Evolutionary conservation across 768 basidiomycete species (phyloP), one percentile per base, ranked within the genome.

Genomic region (Pulveroboletus sp.): DNA sequence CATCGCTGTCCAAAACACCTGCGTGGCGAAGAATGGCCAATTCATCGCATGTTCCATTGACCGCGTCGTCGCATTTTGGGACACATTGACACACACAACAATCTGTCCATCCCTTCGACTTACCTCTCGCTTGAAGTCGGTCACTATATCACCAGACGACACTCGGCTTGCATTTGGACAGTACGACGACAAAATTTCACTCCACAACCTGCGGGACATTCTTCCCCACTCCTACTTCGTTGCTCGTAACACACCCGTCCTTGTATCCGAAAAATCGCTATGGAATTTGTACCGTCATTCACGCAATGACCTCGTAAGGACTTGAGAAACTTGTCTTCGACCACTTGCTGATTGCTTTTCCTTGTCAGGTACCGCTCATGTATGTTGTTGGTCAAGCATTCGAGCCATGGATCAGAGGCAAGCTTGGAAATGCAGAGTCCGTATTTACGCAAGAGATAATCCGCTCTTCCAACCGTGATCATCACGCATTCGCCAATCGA

Each of bases 211-310:
- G 19, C 33, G 21, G n/a, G 39, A 41, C 8, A n/a, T 40, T 17
- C 35, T 51, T 23, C 44, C 50, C 8, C 39, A 25, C 19, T 45
- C 50, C 27, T 51, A 51, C 44, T 51, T 45, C 12, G 29, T 50
- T 24, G 29, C 17, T 19, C 38, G 38, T 12, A 38, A 27, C 6
- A 33, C 12, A 25, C n/a, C 49, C 17, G 16, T 23, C 14, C 32
- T 40, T 13, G 20, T 34, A 17, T 34, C 43, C 6, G 34, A 36
- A 20, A 20, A 17, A 17, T 32, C 27, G 20, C 36, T 4, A 13
- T 43, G 16, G 42, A 38, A 38, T 19, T 5, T 20, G 7, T 24
- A 38, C 25, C 23, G 3, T 16, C 32, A 16, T 16, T 9, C 20
- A 40, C 12, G 38, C 29, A 37, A n/a, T 1, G 4, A 14, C 17